Conservation (phyloP, 176 grass and related monocot genomes). For the Rhynchospora pubera region DNA sequence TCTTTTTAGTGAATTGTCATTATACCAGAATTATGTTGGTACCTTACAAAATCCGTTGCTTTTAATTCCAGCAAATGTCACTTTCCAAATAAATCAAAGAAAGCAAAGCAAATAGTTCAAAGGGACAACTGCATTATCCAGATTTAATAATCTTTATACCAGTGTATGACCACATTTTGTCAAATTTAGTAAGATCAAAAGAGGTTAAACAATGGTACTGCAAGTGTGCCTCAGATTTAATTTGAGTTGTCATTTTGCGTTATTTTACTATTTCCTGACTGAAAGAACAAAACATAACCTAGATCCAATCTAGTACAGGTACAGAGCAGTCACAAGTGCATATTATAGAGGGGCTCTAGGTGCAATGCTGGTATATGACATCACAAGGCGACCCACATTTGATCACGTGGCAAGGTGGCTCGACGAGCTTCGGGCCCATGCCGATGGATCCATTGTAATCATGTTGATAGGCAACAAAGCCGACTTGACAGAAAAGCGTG, state of each 20-base stretch:
- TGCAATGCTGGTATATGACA: constrained; percentile 87
- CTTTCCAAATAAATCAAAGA: background rate
- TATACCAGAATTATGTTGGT: background rate
- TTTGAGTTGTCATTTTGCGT: background rate
- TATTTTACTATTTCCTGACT: background rate
- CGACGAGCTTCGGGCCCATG: constrained; percentile 57
- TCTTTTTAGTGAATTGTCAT: background rate
- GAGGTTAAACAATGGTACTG: background rate
- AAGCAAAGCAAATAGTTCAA: background rate
- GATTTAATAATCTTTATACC: background rate
- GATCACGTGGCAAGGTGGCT: constrained; percentile 55
- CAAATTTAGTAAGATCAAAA: background rate
- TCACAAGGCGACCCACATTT: constrained; percentile 46
- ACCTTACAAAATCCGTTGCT: background rate
- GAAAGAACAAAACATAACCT: background rate
- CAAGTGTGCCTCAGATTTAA: background rate
- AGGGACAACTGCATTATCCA: background rate
- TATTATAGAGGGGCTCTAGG: constrained; percentile 83
- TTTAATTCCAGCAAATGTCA: constrained; percentile 9
- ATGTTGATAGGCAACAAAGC: constrained; percentile 89
- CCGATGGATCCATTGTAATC: constrained; percentile 70
- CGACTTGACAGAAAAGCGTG: constrained; percentile 30
- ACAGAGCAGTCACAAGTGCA: constrained; percentile 78
- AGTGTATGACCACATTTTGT: background rate
- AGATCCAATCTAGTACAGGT: constrained; percentile 24